These are phyloP conservation scores for Alternaria consortialis DNA, from an alignment of 2,329 filamentous ascomycete genomes.

Conservation along the genomic window DNA sequence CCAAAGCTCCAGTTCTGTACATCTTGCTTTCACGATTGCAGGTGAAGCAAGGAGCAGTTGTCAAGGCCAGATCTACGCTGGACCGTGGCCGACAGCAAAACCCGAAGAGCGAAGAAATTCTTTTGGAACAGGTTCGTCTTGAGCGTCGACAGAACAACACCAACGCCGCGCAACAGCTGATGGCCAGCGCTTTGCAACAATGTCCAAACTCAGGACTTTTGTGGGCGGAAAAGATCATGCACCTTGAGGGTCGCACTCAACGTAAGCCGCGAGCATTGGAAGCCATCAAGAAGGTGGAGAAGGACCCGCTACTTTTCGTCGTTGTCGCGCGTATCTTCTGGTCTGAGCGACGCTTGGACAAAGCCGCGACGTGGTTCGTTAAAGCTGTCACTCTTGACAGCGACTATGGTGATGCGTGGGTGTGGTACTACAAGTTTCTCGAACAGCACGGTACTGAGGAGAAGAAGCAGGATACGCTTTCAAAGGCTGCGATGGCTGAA, in stretches of 20 bases:
- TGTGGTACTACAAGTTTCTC: constrained; percentile 97
- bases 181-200: constrained; percentile 93
- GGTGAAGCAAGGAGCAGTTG: constrained; percentile 80
- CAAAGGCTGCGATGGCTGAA: constrained; percentile 82
- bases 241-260: constrained; percentile 89
- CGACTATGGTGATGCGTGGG: constrained; percentile 92
- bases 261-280: constrained; percentile 90
- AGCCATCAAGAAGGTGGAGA: constrained; percentile 96
- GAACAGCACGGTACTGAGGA: constrained; percentile 92
- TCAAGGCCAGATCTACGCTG: constrained; percentile 93
- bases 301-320: constrained; percentile 86
- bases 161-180: constrained; percentile 85
- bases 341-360: constrained; percentile 89
- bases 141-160: constrained; percentile 87
- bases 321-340: constrained; percentile 96
- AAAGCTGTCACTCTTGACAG: constrained; percentile 89
- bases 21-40: constrained; percentile 88
- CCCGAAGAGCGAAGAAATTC: constrained; percentile 83
- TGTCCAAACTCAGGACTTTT: constrained; percentile 86
- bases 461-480: constrained; percentile 84
- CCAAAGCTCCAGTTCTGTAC: constrained; percentile 86
- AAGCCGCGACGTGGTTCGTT: constrained; percentile 96
- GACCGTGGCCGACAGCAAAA: constrained; percentile 89
- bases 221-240: constrained; percentile 95
- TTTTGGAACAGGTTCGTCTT: constrained; percentile 92